These are phyloP conservation scores for Panaeolus cyanescens DNA, from an alignment of 768 basidiomycete genomes.

Conservation along the genomic window DNA sequence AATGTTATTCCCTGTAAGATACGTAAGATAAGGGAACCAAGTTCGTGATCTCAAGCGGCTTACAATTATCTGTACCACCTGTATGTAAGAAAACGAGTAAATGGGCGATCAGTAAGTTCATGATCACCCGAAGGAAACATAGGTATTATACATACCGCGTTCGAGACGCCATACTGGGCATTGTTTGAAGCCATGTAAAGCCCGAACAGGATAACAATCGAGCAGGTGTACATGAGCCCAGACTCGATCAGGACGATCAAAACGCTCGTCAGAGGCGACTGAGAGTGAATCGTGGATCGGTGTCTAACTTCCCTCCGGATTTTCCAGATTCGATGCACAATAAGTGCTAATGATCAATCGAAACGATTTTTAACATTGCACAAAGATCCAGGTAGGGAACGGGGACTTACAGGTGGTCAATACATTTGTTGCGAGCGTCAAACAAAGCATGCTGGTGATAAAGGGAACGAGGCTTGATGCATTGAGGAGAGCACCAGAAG, in stretches of 20 bases:
- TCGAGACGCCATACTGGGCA: constrained; percentile 37
- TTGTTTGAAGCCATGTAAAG: constrained; percentile 37
- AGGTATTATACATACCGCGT: constrained; percentile 30
- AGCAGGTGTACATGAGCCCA: constrained; percentile 38
- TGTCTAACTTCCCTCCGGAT: constrained; percentile 28
- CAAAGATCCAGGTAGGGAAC: not conserved
- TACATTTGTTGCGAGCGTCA: constrained; percentile 37
- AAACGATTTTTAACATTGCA: not conserved
- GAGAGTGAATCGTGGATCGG: constrained; percentile 15
- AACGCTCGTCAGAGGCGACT: constrained; percentile 27
- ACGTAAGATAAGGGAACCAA: not conserved
- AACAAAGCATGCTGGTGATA: constrained; percentile 35
- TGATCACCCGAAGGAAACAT: too few species aligned
- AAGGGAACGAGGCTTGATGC: constrained; percentile 32
- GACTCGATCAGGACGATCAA: constrained; percentile 39
- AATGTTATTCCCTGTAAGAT: constrained; percentile 26
- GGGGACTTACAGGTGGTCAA: constrained; percentile 35
- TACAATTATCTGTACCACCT: constrained; percentile 46
- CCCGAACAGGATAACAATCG: constrained; percentile 34
- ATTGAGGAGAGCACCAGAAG: constrained; percentile 27
- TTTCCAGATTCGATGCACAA: constrained; percentile 38
- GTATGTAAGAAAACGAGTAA: not conserved
- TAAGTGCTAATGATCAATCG: constrained; percentile 27
- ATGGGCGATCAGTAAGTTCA: not conserved
- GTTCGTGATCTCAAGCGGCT: not conserved